These are phyloP conservation scores for Kernera saxatilis DNA, from an alignment of 345 rosid genomes.

Conservation along the genomic window DNA sequence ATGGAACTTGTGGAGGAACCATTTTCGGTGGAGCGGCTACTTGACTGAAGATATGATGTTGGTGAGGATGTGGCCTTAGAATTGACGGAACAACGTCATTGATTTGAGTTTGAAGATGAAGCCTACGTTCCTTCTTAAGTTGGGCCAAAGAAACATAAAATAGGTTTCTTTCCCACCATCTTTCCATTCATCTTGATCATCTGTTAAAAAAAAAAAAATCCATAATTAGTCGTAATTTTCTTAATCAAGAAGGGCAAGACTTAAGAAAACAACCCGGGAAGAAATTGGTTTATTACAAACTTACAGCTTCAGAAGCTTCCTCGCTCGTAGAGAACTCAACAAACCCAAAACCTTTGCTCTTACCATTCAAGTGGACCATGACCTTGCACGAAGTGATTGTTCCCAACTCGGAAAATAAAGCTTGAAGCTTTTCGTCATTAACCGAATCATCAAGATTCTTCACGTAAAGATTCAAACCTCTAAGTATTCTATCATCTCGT, in stretches of 20 bases:
- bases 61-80: background rate
- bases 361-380: constrained; percentile 36
- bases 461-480: constrained; percentile 50
- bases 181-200: background rate
- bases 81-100: background rate
- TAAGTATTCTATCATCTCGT: background rate
- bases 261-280: no score
- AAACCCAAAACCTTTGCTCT: constrained; percentile 58
- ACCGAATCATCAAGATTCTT: constrained; percentile 44
- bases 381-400: constrained; percentile 40
- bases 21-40: background rate
- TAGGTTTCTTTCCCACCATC: background rate
- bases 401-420: constrained; percentile 45
- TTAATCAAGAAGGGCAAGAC: background rate
- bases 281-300: background rate
- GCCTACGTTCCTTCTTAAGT: background rate
- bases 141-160: constrained; percentile 4
- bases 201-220: background rate
- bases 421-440: constrained; percentile 34
- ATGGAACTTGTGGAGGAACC: background rate
- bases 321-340: constrained; percentile 54
- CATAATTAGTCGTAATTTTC: background rate
- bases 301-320: constrained; percentile 28
- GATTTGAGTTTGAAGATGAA: background rate
- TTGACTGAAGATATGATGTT: background rate